Base-by-base conservation (phyloP, 208 protist genomes). In the Acanthamoeba culbertsoni region DNA sequence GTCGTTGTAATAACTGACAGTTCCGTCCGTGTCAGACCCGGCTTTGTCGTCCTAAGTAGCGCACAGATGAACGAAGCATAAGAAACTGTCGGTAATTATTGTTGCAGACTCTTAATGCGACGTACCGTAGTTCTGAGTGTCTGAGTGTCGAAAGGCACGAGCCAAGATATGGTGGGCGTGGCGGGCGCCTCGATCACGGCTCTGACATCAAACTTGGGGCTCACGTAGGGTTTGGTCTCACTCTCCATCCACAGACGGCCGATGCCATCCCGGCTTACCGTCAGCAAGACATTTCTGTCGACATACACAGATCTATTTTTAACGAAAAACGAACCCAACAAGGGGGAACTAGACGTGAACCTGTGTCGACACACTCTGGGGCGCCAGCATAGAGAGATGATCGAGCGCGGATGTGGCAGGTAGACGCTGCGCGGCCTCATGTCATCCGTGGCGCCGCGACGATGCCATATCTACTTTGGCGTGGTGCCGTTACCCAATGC, bases 341-440 rank as follows among this genome's bases (percentile, higher is more conserved):
- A n/a, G n/a, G n/a, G n/a, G n/a, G n/a, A n/a, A n/a, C n/a, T n/a
- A n/a, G n/a, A n/a, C n/a, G n/a, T 8, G 68, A 28, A 79, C 68
- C 68, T 23, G 1, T 79, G 68, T 2, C 18, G 8, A 20, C 68
- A 79, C 40, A 31, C 8, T 7, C 68, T 10, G 5, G 68, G 82
- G 23, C 82, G 82, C 82, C 82, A 89, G 53, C 33, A 89, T 6
- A 89, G 18, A 35, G 53, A 68, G 26, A 89, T 10, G 14, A 89
- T 89, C 7, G 82, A 89, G 43, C 82, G 82, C 31, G 82, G 82
- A 65, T 89, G 82, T 26, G 48, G 7, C 33, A 89, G 48, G 48
- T 89, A 89, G 48, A 89, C n/a, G 48, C 82, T 89, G n/a, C 48
- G 45, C 48, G n/a, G 28, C 20, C 5, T 23, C 20, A 23, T 0